These are phyloP conservation scores for Xylaria bambusicola DNA, from an alignment of 495 filamentous ascomycete species.

Conservation along the genomic window DNA sequence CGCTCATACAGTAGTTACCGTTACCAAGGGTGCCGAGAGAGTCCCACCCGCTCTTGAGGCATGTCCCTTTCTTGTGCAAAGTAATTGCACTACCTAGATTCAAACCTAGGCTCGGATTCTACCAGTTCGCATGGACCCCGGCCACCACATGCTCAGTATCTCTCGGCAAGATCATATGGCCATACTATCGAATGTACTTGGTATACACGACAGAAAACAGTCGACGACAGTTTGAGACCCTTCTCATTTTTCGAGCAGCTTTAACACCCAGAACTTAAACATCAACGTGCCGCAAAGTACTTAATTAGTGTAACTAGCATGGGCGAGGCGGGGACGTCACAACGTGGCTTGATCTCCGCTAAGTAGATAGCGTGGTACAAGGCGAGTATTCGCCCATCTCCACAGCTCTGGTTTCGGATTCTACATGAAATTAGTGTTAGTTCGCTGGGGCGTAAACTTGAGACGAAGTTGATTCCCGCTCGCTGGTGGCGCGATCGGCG, in stretches of 20 bases:
- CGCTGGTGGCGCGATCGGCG: constrained; percentile 5
- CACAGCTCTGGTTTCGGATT: constrained; percentile 1
- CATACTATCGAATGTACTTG: too few relatives aligned
- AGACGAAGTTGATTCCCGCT: constrained; percentile 6
- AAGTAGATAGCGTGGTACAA: background rate
- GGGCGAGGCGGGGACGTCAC: background rate
- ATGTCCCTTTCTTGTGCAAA: too few relatives aligned
- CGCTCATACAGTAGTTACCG: too few relatives aligned
- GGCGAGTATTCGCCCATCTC: background rate
- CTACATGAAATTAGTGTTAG: constrained; percentile 7
- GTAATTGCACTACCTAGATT: too few relatives aligned
- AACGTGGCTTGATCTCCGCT: background rate
- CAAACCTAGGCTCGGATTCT: background rate
- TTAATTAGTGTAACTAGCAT: background rate
- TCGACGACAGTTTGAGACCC: background rate
- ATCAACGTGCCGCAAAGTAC: background rate
- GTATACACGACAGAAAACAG: background rate
- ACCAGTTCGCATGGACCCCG: constrained; percentile 10
- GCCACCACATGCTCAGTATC: background rate
- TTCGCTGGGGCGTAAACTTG: background rate
- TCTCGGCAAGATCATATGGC: too few relatives aligned
- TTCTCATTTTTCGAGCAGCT: background rate
- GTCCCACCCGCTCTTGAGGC: too few relatives aligned
- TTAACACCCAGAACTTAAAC: background rate
- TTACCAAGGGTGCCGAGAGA: constrained; percentile 1